Conservation (phyloP, 2,329 filamentous ascomycete genomes). For the Sporothrix euskadiensis region DNA sequence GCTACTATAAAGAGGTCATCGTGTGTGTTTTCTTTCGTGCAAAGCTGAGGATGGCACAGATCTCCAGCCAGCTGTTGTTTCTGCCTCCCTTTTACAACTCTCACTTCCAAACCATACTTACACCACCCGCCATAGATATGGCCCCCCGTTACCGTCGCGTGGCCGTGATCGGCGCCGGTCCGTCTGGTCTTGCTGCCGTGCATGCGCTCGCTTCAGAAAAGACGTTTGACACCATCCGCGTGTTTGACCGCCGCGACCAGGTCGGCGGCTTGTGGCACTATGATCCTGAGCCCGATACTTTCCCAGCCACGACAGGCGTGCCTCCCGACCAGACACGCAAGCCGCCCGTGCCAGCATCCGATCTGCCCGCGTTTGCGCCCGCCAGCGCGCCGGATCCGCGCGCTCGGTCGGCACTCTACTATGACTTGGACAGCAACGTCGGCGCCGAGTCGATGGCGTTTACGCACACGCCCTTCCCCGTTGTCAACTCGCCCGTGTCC, state of each 20-base stretch:
- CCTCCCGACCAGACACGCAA: background rate
- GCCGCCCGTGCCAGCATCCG: background rate
- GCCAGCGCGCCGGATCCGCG: background rate
- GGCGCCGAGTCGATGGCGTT: slow-evolving; percentile 23
- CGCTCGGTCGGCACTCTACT: slow-evolving; percentile 22
- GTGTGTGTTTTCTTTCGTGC: background rate
- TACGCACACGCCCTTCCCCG: slow-evolving; percentile 19
- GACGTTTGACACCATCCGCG: slow-evolving; percentile 17
- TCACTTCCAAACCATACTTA: background rate
- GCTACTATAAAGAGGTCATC: background rate
- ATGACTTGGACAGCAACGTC: slow-evolving; percentile 26
- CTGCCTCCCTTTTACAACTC: background rate
- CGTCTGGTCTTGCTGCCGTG: slow-evolving; percentile 9
- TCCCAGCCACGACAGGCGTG: background rate
- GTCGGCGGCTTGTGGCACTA: slow-evolving; percentile 24
- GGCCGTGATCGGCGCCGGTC: slow-evolving; percentile 27
- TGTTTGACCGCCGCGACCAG: slow-evolving; percentile 26
- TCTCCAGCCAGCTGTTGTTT: background rate
- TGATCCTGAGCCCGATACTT: slow-evolving; percentile 13
- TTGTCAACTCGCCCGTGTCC: slow-evolving; percentile 1
- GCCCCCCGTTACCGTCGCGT: slow-evolving; percentile 19
- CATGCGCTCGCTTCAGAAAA: slow-evolving; percentile 23
- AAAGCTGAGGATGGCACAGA: background rate
- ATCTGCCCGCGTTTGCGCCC: slow-evolving; percentile 4
- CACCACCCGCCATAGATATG: background rate